Base-by-base conservation (phyloP, 2,329 filamentous ascomycete species). In the Fusarium sp. region DNA sequence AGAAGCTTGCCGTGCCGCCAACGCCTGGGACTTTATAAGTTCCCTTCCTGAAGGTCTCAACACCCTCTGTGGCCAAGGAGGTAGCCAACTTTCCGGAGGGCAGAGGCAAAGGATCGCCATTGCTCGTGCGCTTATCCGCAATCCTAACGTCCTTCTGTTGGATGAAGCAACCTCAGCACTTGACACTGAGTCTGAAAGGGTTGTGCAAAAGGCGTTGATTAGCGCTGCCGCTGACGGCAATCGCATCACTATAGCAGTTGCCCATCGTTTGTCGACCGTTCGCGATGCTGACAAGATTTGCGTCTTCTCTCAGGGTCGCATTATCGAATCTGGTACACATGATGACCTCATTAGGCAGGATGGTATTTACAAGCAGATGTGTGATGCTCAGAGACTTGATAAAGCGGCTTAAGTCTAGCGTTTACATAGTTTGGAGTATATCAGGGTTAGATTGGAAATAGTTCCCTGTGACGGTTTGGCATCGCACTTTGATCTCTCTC, bases 181-280 rank as follows among this genome's bases (percentile, higher is more conserved):
- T 30, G 75, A 72, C 24, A 73, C 67, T 5, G 69, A 72, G 53
- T 72, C 57, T 7, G 69, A 77, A 49, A 65, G 69, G 63, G 63
- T 76, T 14, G 70, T 98, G 60, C 97, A 98, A 78, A 89, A 91
- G 69, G 94, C 94, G 3, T 85, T 98, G 7, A 88, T 87, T 4
- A 89, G 87, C 72, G 89, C 88, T 34, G 86, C 97, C 25, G 88
- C 97, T 37, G 86, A 88, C 69, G 93, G 93, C 30, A 91, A 72
- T 37, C 62, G 72, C 5, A 74, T 72, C 20, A 74, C 71, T 1
- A 56, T 74, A 20, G 71, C 72, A 91, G 97, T 98, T 74, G 94
- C 94, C 1, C 94, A 98, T 81, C 89, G 95, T 41, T 85, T 98
- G 6, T 95, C 92, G 6, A 98, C 94, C 0, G 97, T 98, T 80